phyloP scores from a whole-genome alignment of 805 yeast species.

The Wickerhamiella sergipiensis region DNA sequence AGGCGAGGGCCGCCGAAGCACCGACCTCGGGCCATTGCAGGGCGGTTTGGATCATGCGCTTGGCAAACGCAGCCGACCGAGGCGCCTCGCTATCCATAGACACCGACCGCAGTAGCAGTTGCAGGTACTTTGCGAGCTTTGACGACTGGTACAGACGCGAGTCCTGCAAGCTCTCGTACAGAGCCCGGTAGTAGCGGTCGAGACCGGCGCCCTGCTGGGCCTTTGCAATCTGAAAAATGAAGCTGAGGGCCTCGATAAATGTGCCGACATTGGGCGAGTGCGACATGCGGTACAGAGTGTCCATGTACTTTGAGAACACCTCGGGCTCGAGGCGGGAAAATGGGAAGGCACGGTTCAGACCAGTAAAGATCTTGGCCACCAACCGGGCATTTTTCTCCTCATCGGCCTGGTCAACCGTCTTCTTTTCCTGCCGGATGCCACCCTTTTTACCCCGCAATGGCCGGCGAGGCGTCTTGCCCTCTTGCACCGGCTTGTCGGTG shows the following conservation, averaged over 20 bases:
- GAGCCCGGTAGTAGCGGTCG: constrained; percentile 65
- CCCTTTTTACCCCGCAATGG: constrained; percentile 76
- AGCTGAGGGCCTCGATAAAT: constrained; percentile 77
- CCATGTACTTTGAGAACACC: constrained; percentile 57
- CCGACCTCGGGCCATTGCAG: constrained; percentile 81
- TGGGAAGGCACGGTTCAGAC: constrained; percentile 92
- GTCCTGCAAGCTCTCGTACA: constrained; percentile 82
- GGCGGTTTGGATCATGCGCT: constrained; percentile 77
- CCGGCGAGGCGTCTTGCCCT: constrained; percentile 44
- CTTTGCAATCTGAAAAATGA: constrained; percentile 66
- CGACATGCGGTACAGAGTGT: constrained; percentile 76
- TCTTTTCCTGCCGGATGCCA: constrained; percentile 28
- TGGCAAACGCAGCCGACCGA: constrained; percentile 78
- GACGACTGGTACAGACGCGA: constrained; percentile 74
- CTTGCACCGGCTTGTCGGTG: constrained; percentile 16
- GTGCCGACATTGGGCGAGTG: constrained; percentile 92
- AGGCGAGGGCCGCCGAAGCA: constrained; percentile 27
- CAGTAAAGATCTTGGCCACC: constrained; percentile 84
- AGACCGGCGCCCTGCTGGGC: constrained; percentile 29
- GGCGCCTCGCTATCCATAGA: constrained; percentile 44
- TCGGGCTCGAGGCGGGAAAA: constrained; percentile 61
- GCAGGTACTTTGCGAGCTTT: constrained; percentile 83
- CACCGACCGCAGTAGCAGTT: constrained; percentile 70
- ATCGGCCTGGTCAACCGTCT: constrained; percentile 21
- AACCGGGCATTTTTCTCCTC: constrained; percentile 73